phyloP scores from a whole-genome alignment of 1,284 basidiomycete species.

The Ceratobasidium sp. region DNA sequence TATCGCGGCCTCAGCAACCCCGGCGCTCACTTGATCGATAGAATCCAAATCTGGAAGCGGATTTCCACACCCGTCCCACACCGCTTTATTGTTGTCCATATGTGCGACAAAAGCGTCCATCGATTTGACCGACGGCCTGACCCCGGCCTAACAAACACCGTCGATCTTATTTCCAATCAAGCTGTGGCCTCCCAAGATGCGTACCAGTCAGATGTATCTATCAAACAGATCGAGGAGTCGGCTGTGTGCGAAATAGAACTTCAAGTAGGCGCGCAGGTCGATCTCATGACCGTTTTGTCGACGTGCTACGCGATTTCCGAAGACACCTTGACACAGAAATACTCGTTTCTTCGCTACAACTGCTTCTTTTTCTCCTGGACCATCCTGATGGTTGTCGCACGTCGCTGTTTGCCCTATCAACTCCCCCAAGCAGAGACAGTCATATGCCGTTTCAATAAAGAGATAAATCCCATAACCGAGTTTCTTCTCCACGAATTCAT shows the following conservation, averaged over 20 bases:
- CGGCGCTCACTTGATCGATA: not conserved
- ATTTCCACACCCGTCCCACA: not conserved
- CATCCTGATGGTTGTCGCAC: not conserved
- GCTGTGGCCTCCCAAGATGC: not conserved
- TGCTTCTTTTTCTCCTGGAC: slow-evolving; percentile 32
- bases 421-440: not conserved
- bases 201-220: not conserved
- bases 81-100: not conserved
- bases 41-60: not conserved
- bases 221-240: too few relatives aligned
- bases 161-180: not conserved
- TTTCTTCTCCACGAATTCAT: not conserved
- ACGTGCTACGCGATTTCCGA: not conserved
- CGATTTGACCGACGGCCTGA: slow-evolving; percentile 19
- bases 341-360: slow-evolving; percentile 6
- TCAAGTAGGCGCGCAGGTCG: not conserved
- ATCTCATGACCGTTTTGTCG: not conserved
- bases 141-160: too few relatives aligned
- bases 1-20: not conserved
- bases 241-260: not conserved
- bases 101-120: not conserved
- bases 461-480: not conserved
- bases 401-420: not conserved
- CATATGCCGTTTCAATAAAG: too few relatives aligned
- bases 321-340: not conserved